Evolutionary conservation across 441 rosid species (phyloP).

Genomic region (Erodium texanum): DNA sequence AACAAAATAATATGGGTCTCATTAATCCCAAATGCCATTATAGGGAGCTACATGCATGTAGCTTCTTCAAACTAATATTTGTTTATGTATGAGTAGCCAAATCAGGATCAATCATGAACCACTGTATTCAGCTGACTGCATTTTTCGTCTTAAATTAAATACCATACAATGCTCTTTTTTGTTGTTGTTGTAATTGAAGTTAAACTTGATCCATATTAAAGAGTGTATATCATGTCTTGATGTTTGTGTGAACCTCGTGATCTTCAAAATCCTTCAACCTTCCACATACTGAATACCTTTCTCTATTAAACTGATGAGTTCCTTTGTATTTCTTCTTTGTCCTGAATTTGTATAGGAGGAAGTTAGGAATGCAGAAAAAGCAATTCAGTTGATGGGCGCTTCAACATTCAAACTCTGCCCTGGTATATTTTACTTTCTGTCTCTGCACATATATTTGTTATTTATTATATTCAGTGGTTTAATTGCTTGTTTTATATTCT

Average conservation of each 20-base stretch:
- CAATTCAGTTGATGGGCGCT: constrained; percentile 73
- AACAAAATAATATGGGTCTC: too few species aligned
- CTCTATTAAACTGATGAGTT: background rate
- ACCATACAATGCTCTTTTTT: background rate
- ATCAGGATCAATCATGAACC: too few species aligned
- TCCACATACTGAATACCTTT: background rate
- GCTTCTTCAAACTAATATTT: too few species aligned
- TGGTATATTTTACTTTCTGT: constrained; percentile 30
- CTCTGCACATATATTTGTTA: constrained; percentile 5
- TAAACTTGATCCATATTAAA: background rate
- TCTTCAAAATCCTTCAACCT: background rate
- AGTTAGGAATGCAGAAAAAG: constrained; percentile 64
- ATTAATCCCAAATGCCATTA: too few species aligned
- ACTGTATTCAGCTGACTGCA: too few species aligned
- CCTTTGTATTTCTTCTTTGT: background rate
- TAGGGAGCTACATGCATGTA: too few species aligned
- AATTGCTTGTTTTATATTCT: background rate
- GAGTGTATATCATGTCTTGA: background rate
- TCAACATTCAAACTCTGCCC: constrained; percentile 50
- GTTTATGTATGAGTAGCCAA: too few species aligned
- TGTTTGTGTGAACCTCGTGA: background rate
- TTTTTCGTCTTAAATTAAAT: too few species aligned
- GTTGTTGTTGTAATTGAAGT: background rate
- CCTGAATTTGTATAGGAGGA: constrained; percentile 46
- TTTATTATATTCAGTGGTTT: background rate